Evolutionary conservation across 176 grass and related monocot species (phyloP).

Genomic region (Raddia distichophylla): DNA sequence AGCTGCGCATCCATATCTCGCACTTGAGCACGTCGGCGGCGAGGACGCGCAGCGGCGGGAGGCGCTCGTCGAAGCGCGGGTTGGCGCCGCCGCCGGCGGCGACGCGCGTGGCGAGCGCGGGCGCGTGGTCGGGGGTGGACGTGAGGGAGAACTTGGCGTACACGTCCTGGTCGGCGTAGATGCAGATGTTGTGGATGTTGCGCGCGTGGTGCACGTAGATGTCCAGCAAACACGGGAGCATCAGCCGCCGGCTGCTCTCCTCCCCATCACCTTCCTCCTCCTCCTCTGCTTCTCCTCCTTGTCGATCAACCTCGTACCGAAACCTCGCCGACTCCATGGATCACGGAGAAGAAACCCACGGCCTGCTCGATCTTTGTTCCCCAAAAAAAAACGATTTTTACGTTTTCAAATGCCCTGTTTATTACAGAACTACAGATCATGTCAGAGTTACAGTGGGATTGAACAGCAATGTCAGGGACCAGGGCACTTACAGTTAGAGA

Average conservation of each 20-base stretch:
- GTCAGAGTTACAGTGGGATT: background rate
- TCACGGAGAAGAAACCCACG: background rate
- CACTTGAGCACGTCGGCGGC: constrained; percentile 78
- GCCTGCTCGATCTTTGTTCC: background rate
- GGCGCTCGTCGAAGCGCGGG: constrained; percentile 64
- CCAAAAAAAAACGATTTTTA: background rate
- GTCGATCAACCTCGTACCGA: background rate
- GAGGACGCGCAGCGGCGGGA: constrained; percentile 51
- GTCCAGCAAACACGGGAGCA: constrained; percentile 49
- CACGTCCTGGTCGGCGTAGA: constrained; percentile 92
- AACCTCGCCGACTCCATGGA: constrained; percentile 35
- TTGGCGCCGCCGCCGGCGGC: constrained; percentile 51
- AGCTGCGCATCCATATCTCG: constrained; percentile 93
- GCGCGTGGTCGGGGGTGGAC: constrained; percentile 60
- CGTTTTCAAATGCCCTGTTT: background rate
- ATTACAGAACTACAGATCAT: background rate
- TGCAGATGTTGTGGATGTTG: constrained; percentile 83
- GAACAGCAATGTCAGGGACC: background rate
- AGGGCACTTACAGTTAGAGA: constrained; percentile 9
- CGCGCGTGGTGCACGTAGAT: constrained; percentile 75
- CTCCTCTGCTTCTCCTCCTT: constrained; percentile 5
- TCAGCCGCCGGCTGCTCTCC: background rate
- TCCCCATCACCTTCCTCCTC: background rate
- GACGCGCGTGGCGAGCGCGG: constrained; percentile 61
- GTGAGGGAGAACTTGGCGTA: constrained; percentile 82